Evolutionary conservation across 2,329 filamentous ascomycete species (phyloP), one percentile per base, ranked within the genome.

Genomic region (Apiospora rasikravindrae): DNA sequence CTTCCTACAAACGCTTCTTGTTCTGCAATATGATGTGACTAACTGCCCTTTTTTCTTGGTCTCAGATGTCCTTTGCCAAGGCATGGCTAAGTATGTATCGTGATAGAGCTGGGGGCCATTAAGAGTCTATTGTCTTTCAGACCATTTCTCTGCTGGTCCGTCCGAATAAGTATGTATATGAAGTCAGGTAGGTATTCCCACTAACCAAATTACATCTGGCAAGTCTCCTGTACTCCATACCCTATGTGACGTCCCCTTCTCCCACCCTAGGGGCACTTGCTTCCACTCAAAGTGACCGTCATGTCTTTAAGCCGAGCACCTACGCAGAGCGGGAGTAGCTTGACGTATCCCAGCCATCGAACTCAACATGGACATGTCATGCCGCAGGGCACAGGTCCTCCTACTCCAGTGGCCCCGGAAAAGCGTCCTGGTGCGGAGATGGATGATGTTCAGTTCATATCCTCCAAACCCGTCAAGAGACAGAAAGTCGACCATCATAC

Each of bases 401-500:
- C 2, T 37, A 6, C 11, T 19, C 26, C 70, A 26, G 16, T 67
- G 26, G 71, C 73, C 29, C 75, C 78, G 47, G 75, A 75, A 4
- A 83, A 82, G 74, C 73, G 77, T 70, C 75, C 74, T 33, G 83
- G 86, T 67, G 11, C 33, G 19, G 57, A 64, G 4, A 40, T 24
- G 19, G 81, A 83, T 72, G 85, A 86, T 69, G 79, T 86, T 44
- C 80, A 86, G 74, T 84, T 86, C 70, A 78, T 87, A 44, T 85
- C 83, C 61, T 82, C 81, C 26, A 82, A 83, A 33, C 83, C 84
- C 13, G 81, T 85, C 69, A 86, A 84, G 77, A 84, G 80, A 74
- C 77, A 75, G 57, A 82, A 78, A 75, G 75, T 75, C 73, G 80
- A 73, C 64, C 75, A 76, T 33, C 57, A 33, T 7, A 40, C 33